Evolutionary conservation across 2,329 filamentous ascomycete genomes (phyloP).

Genomic region (Scedosporium aurantiacum): DNA sequence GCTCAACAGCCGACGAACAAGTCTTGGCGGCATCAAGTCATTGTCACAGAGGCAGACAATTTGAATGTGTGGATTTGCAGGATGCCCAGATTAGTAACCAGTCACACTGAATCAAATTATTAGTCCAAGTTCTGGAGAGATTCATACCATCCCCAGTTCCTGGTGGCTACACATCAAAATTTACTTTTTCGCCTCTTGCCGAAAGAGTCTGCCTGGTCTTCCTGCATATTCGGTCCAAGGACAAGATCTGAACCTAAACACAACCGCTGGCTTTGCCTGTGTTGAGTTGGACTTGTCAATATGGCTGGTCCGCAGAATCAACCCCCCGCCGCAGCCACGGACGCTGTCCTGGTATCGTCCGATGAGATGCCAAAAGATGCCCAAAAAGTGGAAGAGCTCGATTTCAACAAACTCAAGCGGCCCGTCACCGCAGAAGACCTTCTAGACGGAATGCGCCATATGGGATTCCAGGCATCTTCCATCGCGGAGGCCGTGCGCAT

Average conservation of each 20-base stretch:
- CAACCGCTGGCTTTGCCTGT: not conserved
- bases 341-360: slow-evolving; percentile 78
- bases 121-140: not conserved
- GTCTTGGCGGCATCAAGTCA: not conserved
- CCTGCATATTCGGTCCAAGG: not conserved
- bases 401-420: slow-evolving; percentile 74
- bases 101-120: not conserved
- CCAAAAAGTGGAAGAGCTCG: slow-evolving; percentile 78
- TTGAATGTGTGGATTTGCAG: not conserved
- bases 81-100: not conserved
- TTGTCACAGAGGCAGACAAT: not conserved
- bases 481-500: slow-evolving; percentile 82
- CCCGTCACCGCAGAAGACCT: slow-evolving; percentile 80
- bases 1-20: too few species aligned
- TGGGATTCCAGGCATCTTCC: slow-evolving; percentile 64
- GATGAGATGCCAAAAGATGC: slow-evolving; percentile 68
- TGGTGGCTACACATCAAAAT: not conserved
- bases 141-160: not conserved
- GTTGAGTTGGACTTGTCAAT: not conserved
- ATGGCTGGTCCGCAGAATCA: slow-evolving; percentile 16
- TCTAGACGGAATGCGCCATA: slow-evolving; percentile 67
- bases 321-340: slow-evolving; percentile 53
- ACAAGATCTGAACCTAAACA: not conserved
- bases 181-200: not conserved
- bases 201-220: not conserved